phyloP scores from a whole-genome alignment of 1,284 basidiomycete genomes.

The Cutaneotrichosporon spelunceum region DNA sequence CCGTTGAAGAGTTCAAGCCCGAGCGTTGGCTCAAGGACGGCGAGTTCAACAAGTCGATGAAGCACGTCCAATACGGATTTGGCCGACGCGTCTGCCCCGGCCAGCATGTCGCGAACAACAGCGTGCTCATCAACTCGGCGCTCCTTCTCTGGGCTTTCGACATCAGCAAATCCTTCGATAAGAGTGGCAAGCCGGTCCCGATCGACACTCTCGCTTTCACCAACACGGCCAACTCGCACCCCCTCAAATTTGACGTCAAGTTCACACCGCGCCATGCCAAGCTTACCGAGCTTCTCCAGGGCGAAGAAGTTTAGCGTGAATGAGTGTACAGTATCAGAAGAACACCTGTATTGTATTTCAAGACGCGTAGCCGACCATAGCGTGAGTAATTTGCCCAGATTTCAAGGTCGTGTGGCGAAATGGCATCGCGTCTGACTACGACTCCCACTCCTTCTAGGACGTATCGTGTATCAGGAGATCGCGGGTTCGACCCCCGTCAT shows the following conservation, averaged over 20 bases:
- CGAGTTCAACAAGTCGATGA: slow-evolving; percentile 21
- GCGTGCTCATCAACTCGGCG: slow-evolving; percentile 45
- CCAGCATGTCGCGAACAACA: slow-evolving; percentile 46
- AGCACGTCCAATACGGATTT: slow-evolving; percentile 34
- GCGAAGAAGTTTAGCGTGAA: not conserved
- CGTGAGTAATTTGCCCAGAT: not conserved
- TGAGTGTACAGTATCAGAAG: not conserved
- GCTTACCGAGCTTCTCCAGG: not conserved
- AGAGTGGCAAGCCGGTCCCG: slow-evolving; percentile 14
- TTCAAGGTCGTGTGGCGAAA: slow-evolving; percentile 17
- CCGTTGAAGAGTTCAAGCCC: slow-evolving; percentile 30
- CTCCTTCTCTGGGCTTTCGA: slow-evolving; percentile 46
- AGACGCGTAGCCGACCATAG: not conserved
- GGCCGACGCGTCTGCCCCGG: slow-evolving; percentile 46
- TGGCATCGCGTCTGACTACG: slow-evolving; percentile 20
- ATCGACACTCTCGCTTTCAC: slow-evolving; percentile 28
- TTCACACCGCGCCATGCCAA: slow-evolving; percentile 13
- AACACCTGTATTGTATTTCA: not conserved
- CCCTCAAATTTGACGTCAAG: slow-evolving; percentile 20
- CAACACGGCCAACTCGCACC: slow-evolving; percentile 26
- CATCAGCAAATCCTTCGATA: slow-evolving; percentile 20
- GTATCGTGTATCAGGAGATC: slow-evolving; percentile 5
- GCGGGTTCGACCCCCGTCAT: slow-evolving; percentile 8
- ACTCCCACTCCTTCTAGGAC: not conserved
- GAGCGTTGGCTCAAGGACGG: slow-evolving; percentile 30